These are phyloP conservation scores for Pachyrhizus erosus DNA, from an alignment of 306 rosid genomes.

Conservation along the genomic window DNA sequence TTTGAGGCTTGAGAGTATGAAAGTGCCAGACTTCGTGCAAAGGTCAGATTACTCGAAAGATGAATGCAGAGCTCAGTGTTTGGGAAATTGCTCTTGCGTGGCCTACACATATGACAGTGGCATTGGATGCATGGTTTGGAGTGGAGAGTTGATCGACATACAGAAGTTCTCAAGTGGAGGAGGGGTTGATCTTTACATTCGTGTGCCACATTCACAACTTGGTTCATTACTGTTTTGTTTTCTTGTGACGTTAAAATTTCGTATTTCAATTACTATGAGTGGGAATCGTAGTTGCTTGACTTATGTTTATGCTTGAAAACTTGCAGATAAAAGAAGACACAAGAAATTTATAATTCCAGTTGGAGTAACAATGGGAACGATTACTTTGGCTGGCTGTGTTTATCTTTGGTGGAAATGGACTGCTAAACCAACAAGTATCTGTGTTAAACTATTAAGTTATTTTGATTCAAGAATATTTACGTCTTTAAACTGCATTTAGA, in stretches of 20 bases:
- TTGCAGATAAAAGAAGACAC: no score
- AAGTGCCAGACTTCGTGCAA: conserved; percentile 3
- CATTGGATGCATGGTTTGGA: conserved; percentile 39
- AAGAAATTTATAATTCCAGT: no score
- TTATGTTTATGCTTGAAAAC: no score
- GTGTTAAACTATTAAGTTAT: no score
- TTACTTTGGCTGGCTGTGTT: no score
- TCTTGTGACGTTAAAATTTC: background rate
- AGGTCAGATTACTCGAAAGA: background rate
- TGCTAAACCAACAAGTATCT: no score
- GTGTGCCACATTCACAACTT: conserved; percentile 25
- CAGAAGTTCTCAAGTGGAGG: conserved; percentile 29
- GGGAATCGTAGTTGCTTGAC: no score
- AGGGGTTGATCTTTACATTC: conserved; percentile 34
- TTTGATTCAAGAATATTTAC: no score
- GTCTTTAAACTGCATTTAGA: no score
- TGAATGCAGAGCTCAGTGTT: background rate
- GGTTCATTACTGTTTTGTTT: conserved; percentile 27
- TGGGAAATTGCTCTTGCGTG: conserved; percentile 30
- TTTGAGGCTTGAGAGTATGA: background rate
- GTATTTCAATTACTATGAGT: no score
- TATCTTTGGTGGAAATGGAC: no score
- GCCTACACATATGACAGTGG: conserved; percentile 32
- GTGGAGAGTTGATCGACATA: background rate
- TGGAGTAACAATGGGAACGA: no score